Evolutionary conservation across 768 basidiomycete species (phyloP), one percentile per base, ranked within the genome.

Genomic region (Pholiota molesta): DNA sequence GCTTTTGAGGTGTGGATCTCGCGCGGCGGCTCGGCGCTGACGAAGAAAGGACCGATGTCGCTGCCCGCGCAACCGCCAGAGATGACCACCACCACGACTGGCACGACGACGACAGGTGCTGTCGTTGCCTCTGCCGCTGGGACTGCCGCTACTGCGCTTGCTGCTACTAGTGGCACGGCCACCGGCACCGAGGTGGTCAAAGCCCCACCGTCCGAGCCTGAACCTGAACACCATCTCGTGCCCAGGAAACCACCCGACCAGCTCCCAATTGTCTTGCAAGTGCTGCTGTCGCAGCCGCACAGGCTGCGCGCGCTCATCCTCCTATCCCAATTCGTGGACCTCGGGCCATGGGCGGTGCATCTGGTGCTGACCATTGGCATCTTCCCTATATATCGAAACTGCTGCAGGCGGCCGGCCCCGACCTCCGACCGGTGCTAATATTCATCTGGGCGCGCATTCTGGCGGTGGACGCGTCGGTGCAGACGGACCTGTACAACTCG

Each of bases 1-100:
- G 97, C 97, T 1, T 99, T 99, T 69, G 94, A 98, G 71, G 94
- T 99, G 28, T 99, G 97, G 97, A 94, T 99, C 65, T 94, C 94
- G 5, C 87, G 96, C 51, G 95, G 96, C 17, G 94, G 92, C 1
- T 92, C 92, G 2, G 92, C 92, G 0, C 76, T 94, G 55, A 92
- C 91, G 1, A 87, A 84, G 63, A 84, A 84, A 28, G 93, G 92
- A 0, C 91, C 91, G 0, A 71, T 91, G 68, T 90, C 92, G 5
- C 78, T 92, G 17, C 90, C 91, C 1, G 75, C 64, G 62, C 51
- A 60, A 42, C 45, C 53, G n/a, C 55, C 62, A 9, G 66, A 67
- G 26, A 52, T 55, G 16, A 29, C 52, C 5, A 62, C 45, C 5
- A 62, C 45, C 28, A 31, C 29, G 23, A 51, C n/a, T 47, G 51